Evolutionary conservation across 2,329 filamentous ascomycete genomes (phyloP).

Genomic region (Beauveria varroae): DNA sequence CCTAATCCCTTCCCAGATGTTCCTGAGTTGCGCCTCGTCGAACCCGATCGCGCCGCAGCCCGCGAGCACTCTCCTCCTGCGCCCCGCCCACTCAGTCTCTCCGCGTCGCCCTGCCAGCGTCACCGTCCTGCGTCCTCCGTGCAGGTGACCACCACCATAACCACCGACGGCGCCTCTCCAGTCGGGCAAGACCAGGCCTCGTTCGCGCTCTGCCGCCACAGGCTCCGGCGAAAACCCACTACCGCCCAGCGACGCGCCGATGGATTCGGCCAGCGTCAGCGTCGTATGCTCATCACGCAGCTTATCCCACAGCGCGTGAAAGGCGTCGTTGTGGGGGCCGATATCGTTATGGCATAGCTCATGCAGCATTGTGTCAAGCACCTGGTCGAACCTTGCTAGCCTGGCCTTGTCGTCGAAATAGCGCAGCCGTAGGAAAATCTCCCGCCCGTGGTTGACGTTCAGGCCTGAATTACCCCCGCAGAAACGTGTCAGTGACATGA

Average conservation of each 20-base stretch:
- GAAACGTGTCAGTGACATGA: no score
- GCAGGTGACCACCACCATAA: conserved; percentile 1
- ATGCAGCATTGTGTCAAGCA: conserved; percentile 88
- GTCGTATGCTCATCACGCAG: conserved; percentile 78
- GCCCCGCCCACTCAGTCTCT: conserved; percentile 34
- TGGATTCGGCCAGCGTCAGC: conserved; percentile 74
- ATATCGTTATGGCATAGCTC: conserved; percentile 85
- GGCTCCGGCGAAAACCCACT: neutral
- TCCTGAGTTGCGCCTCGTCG: conserved; percentile 57
- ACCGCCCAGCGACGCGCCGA: conserved; percentile 82
- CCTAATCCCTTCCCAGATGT: conserved; percentile 56
- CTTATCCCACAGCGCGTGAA: conserved; percentile 83
- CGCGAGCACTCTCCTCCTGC: conserved; percentile 56
- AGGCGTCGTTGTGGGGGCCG: conserved; percentile 74
- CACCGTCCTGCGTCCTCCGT: neutral
- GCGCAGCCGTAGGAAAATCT: conserved; percentile 76
- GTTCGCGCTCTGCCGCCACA: conserved; percentile 48
- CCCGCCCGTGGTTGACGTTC: conserved; percentile 68
- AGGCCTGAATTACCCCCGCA: conserved; percentile 41
- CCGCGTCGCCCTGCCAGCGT: neutral
- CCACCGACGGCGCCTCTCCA: neutral
- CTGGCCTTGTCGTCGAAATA: conserved; percentile 65
- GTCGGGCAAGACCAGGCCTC: conserved; percentile 55
- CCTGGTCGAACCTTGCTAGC: conserved; percentile 72
- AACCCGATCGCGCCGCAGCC: conserved; percentile 70